These are phyloP conservation scores for Ceraceosorus guamensis DNA, from an alignment of 1,284 basidiomycete genomes.

Conservation along the genomic window DNA sequence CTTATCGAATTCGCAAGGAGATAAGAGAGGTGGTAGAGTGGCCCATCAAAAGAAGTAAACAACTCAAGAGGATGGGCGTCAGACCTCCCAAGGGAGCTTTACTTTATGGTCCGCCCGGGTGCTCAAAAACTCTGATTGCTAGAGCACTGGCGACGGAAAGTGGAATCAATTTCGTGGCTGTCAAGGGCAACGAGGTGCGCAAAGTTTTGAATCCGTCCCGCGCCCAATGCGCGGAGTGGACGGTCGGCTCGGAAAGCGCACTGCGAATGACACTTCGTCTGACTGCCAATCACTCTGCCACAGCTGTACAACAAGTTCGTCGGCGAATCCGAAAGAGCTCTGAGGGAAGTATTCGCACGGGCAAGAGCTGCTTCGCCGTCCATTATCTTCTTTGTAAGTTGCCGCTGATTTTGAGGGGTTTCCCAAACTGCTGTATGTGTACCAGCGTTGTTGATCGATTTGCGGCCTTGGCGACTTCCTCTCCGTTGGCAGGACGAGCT, in stretches of 20 bases:
- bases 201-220: not conserved
- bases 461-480: not conserved
- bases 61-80: constrained; percentile 80
- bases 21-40: constrained; percentile 59
- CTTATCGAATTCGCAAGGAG: constrained; percentile 13
- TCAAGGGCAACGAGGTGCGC: constrained; percentile 82
- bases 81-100: constrained; percentile 81
- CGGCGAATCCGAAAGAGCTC: constrained; percentile 89
- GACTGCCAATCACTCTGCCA: not conserved
- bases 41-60: constrained; percentile 78
- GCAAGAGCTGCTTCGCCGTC: constrained; percentile 87
- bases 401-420: constrained; percentile 39
- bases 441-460: not conserved
- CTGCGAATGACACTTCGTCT: too few relatives aligned
- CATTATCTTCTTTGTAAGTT: constrained; percentile 81
- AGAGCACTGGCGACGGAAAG: constrained; percentile 79
- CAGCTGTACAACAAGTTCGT: constrained; percentile 83
- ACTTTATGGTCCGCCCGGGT: constrained; percentile 93
- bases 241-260: too few relatives aligned
- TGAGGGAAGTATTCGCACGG: constrained; percentile 90
- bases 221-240: not conserved
- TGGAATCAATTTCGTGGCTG: constrained; percentile 93
- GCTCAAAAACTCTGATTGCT: constrained; percentile 90
- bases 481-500: constrained; percentile 73
- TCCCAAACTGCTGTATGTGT: not conserved